Base-by-base conservation (phyloP, 306 rosid genomes). In the Rubus parviflorus region DNA sequence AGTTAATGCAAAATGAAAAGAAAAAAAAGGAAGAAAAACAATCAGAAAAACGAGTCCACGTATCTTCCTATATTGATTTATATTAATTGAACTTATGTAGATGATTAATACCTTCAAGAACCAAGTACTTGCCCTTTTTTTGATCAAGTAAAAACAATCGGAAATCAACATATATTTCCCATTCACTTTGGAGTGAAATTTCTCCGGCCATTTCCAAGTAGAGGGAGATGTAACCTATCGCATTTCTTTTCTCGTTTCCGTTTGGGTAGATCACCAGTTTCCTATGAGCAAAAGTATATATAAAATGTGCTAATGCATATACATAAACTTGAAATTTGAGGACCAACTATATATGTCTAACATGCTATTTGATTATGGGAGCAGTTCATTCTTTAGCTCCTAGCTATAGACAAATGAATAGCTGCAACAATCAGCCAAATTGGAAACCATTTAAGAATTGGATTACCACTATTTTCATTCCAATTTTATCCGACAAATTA, bases 211-310 rank as follows among this genome's bases (percentile, higher is more conserved):
- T 73, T 0, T 43, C 89, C 77, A 86, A 79, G 74, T 89, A 82
- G 49, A 89, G 74, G 58, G 92, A 84, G 80, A 86, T 65, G 37
- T 87, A 79, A 1, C 81, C 85, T 62, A 41, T 75, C 52, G 73
- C 86, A 81, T 85, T 83, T 81, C 51, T 87, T 48, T 43, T 81
- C 79, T 81, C 81, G 83, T 87, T 83, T 63, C 90, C 93, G 77
- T 2, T 78, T 72, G 90, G 89, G 67, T 83, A 80, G 11, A 89
- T 13, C 74, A 77, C 80, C 83, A 89, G 68, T 79, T 80, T 87
- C 90, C 90, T 89, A 79, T 22, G 49, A 42, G 16, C 61, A 7
- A 20, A 56, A 5, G 6, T 6, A 52, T 3, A 52, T 12, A 53
- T 53, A 53, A 19, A 19, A 3, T 53, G 7, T 20, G 58, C 56